phyloP scores from a whole-genome alignment of 352 stramenopile species.

The Plasmopara muralis region DNA sequence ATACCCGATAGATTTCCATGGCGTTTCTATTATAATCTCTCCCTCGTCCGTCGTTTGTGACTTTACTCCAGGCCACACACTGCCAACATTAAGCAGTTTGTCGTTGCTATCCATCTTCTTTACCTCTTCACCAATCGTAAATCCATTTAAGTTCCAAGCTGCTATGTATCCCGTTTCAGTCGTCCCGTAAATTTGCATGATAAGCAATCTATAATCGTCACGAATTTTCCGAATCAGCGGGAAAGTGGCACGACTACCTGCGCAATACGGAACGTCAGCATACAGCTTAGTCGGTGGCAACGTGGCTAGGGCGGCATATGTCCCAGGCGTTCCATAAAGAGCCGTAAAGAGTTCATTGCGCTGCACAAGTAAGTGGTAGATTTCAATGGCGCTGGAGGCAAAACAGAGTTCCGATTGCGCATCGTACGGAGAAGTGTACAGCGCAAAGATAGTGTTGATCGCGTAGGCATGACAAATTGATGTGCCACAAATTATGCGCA shows the following conservation, averaged over 20 bases:
- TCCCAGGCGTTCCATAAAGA: slow-evolving; percentile 75
- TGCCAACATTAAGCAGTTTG: slow-evolving; percentile 53
- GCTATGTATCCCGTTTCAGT: slow-evolving; percentile 81
- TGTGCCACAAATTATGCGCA: slow-evolving; percentile 64
- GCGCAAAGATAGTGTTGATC: slow-evolving; percentile 80
- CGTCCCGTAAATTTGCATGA: slow-evolving; percentile 86
- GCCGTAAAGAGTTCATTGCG: slow-evolving; percentile 39
- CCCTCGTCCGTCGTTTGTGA: slow-evolving; percentile 35
- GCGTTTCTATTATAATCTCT: slow-evolving; percentile 70
- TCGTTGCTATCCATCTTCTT: slow-evolving; percentile 33
- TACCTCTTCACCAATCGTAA: slow-evolving; percentile 33
- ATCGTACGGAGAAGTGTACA: slow-evolving; percentile 65
- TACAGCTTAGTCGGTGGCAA: slow-evolving; percentile 43
- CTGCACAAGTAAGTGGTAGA: slow-evolving; percentile 45
- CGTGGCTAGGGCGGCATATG: slow-evolving; percentile 59
- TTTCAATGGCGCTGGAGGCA: slow-evolving; percentile 32
- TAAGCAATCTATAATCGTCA: slow-evolving; percentile 44
- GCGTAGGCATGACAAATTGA: slow-evolving; percentile 83
- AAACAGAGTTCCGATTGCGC: slow-evolving; percentile 67
- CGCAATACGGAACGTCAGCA: slow-evolving; percentile 67
- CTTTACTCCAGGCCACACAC: slow-evolving; percentile 61
- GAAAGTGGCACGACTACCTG: slow-evolving; percentile 47
- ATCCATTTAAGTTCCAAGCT: slow-evolving; percentile 50
- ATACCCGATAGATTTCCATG: slow-evolving; percentile 77
- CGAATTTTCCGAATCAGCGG: slow-evolving; percentile 50